Conservation (phyloP, 2,329 filamentous ascomycete genomes). For the Aspergillus piperis region DNA sequence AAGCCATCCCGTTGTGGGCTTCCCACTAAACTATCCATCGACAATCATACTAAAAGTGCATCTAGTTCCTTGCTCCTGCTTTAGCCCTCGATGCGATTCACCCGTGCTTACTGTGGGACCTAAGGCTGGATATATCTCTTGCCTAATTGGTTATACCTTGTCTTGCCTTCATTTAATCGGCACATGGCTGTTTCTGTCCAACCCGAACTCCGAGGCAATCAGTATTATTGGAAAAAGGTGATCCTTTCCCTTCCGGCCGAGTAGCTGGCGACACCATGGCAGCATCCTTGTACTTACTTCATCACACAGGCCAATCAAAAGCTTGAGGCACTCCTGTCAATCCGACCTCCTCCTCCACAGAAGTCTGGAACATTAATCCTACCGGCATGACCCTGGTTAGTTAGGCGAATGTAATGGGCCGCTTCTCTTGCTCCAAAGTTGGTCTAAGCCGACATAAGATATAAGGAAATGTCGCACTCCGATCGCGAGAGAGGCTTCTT, state of each 20-base stretch:
- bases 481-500: neutral
- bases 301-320: neutral
- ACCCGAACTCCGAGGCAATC: neutral
- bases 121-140: neutral
- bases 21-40: too few species aligned
- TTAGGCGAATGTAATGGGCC: neutral
- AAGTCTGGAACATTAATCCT: neutral
- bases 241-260: neutral
- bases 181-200: neutral
- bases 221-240: neutral
- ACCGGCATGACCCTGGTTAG: neutral
- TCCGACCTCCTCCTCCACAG: neutral
- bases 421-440: neutral
- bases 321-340: neutral
- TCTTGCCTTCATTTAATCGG: neutral
- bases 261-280: neutral
- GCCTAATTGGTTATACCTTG: neutral
- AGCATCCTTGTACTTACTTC: neutral
- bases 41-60: too few species aligned
- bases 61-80: neutral
- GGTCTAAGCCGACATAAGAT: neutral
- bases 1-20: too few species aligned
- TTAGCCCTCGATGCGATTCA: neutral
- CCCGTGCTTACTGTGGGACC: neutral
- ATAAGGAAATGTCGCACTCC: neutral